Percentiles rank a stretch among this genome's conserved stretches.
Conservation (phyloP, 768 basidiomycete species). For the Inosperma sp. region DNA sequence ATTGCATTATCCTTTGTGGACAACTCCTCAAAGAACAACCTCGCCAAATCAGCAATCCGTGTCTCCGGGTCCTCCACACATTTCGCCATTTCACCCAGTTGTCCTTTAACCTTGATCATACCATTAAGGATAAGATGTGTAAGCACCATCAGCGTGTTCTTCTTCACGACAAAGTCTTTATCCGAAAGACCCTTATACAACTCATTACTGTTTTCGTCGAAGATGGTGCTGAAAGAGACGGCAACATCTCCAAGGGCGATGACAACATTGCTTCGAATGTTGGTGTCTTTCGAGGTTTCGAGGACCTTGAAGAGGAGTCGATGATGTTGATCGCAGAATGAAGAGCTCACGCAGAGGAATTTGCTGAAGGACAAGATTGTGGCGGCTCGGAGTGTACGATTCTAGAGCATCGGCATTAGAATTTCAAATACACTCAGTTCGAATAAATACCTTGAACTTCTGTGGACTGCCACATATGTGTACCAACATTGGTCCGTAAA, state of each 20-base stretch:
- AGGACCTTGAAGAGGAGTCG: slow-evolving; percentile 89
- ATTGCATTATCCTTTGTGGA: slow-evolving; percentile 98
- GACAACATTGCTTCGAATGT: slow-evolving; percentile 92
- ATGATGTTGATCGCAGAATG: slow-evolving; percentile 90
- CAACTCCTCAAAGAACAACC: slow-evolving; percentile 93
- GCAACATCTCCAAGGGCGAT: slow-evolving; percentile 98
- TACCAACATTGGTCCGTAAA: slow-evolving; percentile 88
- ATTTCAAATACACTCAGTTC: background rate
- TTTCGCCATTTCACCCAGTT: slow-evolving; percentile 99
- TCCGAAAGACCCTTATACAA: slow-evolving; percentile 94
- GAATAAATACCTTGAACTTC: slow-evolving; percentile 68
- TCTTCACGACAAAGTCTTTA: slow-evolving; percentile 85
- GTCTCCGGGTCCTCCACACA: slow-evolving; percentile 89
- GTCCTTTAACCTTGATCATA: slow-evolving; percentile 99
- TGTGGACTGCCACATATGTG: slow-evolving; percentile 88
- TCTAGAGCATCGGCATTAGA: slow-evolving; percentile 46
- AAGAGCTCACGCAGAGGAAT: slow-evolving; percentile 91
- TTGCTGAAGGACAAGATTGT: slow-evolving; percentile 90
- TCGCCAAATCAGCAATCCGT: slow-evolving; percentile 90
- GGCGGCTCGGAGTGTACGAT: slow-evolving; percentile 77
- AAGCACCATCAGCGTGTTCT: slow-evolving; percentile 98
- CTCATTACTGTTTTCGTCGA: slow-evolving; percentile 96
- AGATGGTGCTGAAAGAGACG: slow-evolving; percentile 94
- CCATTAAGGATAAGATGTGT: slow-evolving; percentile 96
- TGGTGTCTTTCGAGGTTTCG: slow-evolving; percentile 84